Evolutionary conservation across 2,329 filamentous ascomycete species (phyloP).

Genomic region (Aulographum hederae): DNA sequence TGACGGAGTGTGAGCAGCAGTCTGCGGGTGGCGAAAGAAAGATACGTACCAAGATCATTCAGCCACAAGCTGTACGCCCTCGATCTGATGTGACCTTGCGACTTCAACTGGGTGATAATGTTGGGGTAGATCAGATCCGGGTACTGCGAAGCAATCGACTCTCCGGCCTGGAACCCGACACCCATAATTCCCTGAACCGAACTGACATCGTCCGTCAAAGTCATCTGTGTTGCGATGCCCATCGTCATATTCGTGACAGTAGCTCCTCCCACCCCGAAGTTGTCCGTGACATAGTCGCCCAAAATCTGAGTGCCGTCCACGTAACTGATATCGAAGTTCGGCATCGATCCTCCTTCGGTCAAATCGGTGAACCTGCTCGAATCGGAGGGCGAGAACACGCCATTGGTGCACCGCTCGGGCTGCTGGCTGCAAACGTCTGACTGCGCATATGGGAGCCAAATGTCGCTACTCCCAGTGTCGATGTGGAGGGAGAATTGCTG

Average conservation of each 20-base stretch:
- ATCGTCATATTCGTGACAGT: conserved; percentile 45
- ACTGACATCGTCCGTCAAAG: conserved; percentile 15
- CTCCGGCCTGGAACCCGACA: conserved; percentile 65
- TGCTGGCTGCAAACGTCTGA: conserved; percentile 39
- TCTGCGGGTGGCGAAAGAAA: neutral
- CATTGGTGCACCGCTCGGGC: conserved; percentile 34
- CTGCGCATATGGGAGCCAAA: conserved; percentile 45
- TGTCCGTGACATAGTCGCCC: conserved; percentile 70
- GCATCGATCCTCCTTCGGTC: conserved; percentile 30
- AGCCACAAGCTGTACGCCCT: conserved; percentile 43
- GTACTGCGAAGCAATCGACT: conserved; percentile 48
- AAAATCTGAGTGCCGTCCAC: conserved; percentile 60
- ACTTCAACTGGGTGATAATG: conserved; percentile 44
- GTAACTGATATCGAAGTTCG: conserved; percentile 79
- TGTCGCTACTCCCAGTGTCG: conserved; percentile 44
- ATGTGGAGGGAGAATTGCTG: conserved; percentile 38
- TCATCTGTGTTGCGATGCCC: conserved; percentile 49
- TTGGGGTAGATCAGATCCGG: conserved; percentile 30
- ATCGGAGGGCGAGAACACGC: conserved; percentile 48
- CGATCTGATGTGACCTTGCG: conserved; percentile 42
- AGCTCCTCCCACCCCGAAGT: conserved; percentile 38
- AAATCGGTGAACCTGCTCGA: conserved; percentile 64
- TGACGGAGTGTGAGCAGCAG: neutral
- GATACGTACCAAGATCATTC: conserved; percentile 23
- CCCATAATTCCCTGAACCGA: conserved; percentile 54